phyloP scores from a whole-genome alignment of 2,329 filamentous ascomycete species.

The Blastomyces emzantsi region DNA sequence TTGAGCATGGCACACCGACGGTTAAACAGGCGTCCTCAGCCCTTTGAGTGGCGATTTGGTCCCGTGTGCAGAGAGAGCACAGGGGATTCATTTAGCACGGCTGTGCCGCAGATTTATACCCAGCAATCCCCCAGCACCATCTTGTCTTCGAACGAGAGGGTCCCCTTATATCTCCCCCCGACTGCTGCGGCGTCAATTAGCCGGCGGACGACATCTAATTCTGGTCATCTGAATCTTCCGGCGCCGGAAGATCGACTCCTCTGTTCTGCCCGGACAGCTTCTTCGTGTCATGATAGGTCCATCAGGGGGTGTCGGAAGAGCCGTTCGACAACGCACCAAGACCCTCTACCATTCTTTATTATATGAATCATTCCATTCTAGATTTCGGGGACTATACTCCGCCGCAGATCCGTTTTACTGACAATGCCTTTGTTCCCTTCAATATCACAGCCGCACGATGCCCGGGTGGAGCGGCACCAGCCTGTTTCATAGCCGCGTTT shows the following conservation, averaged over 20 bases:
- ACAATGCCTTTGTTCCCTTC: background rate
- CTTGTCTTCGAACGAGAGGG: background rate
- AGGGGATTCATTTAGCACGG: background rate
- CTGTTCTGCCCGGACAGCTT: background rate
- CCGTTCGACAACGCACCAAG: background rate
- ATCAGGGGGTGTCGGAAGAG: background rate
- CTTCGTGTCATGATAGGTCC: background rate
- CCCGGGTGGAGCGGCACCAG: background rate
- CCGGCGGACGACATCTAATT: background rate
- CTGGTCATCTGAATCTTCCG: slow-evolving; percentile 7
- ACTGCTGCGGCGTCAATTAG: background rate
- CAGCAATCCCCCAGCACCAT: slow-evolving; percentile 1
- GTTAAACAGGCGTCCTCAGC: background rate
- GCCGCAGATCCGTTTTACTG: background rate
- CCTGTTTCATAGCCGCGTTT: background rate
- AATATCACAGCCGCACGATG: background rate
- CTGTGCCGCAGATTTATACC: slow-evolving; percentile 4
- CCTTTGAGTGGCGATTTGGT: slow-evolving; percentile 4
- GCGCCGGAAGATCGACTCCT: slow-evolving; percentile 3
- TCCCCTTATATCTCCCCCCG: background rate
- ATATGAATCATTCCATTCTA: background rate
- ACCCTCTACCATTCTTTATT: background rate
- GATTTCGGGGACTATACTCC: background rate
- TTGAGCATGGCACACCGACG: background rate
- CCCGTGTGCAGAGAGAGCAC: no score